A percentile compares a stretch with the other conserved stretches of the same genome.
Evolutionary conservation across 768 basidiomycete species (phyloP).

Genomic region (Mycena kentingensis): DNA sequence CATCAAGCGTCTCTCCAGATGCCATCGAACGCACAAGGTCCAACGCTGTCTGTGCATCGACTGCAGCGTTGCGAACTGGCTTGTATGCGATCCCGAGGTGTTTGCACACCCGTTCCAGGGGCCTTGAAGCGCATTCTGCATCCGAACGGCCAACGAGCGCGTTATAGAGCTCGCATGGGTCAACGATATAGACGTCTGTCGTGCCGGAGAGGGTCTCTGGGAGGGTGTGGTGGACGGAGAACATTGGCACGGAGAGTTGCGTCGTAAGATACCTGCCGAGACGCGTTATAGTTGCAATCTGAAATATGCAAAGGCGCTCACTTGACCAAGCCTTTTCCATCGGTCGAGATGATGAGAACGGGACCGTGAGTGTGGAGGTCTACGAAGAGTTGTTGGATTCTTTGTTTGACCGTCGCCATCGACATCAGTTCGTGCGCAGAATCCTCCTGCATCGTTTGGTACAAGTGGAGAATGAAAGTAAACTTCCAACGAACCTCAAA

Average conservation of each 20-base stretch:
- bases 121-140: conserved; percentile 48
- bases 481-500: not conserved
- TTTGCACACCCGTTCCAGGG: conserved; percentile 62
- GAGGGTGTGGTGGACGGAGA: too few relatives aligned
- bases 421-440: conserved; percentile 43
- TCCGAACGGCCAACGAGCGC: conserved; percentile 63
- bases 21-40: conserved; percentile 71
- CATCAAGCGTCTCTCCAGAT: conserved; percentile 68
- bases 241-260: too few relatives aligned
- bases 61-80: conserved; percentile 81
- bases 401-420: conserved; percentile 41
- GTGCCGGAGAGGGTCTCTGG: conserved; percentile 52
- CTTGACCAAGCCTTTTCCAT: conserved; percentile 56
- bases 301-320: conserved; percentile 23
- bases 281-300: not conserved
- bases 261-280: too few relatives aligned
- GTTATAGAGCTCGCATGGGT: conserved; percentile 74
- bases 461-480: not conserved
- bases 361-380: conserved; percentile 39
- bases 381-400: conserved; percentile 40
- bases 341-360: conserved; percentile 60
- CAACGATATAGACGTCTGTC: conserved; percentile 63
- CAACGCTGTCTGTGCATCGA: conserved; percentile 84
- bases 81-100: conserved; percentile 59
- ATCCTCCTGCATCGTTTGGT: conserved; percentile 38